Percentiles rank a stretch among this genome's conserved stretches.
Evolutionary conservation across 2,329 filamentous ascomycete species (phyloP).

Genomic region (Cordyceps pruinosa): DNA sequence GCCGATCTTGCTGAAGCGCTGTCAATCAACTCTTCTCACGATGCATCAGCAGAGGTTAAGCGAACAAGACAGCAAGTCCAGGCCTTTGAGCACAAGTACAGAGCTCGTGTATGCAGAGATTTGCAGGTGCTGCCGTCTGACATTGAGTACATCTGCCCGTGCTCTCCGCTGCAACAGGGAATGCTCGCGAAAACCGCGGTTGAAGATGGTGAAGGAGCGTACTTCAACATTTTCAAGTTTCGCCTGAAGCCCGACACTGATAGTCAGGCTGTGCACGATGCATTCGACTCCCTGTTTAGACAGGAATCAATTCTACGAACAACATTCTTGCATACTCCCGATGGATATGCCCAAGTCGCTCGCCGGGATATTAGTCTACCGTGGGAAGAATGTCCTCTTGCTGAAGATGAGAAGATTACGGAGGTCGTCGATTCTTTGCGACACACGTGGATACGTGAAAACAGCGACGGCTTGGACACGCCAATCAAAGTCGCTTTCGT

Average conservation of each 20-base stretch:
- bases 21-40: background rate
- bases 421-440: conserved; percentile 29
- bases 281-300: conserved; percentile 50
- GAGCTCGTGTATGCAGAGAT: conserved; percentile 41
- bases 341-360: conserved; percentile 71
- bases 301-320: conserved; percentile 62
- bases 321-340: conserved; percentile 62
- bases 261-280: conserved; percentile 39
- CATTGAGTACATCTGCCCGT: conserved; percentile 71
- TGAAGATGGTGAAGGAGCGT: conserved; percentile 48
- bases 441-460: conserved; percentile 46
- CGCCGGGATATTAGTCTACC: conserved; percentile 35
- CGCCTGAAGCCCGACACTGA: conserved; percentile 40
- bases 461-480: conserved; percentile 38
- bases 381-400: conserved; percentile 36
- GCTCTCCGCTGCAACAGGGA: conserved; percentile 79
- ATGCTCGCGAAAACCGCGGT: conserved; percentile 67
- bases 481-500: conserved; percentile 48
- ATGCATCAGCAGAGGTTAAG: conserved; percentile 24
- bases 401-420: conserved; percentile 25
- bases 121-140: conserved; percentile 44
- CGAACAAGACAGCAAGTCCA: conserved; percentile 54
- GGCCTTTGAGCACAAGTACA: conserved; percentile 58
- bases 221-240: conserved; percentile 72
- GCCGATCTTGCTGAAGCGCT: conserved; percentile 39